Conservation (phyloP, 495 filamentous ascomycete species). For the Neurospora tetraspora region DNA sequence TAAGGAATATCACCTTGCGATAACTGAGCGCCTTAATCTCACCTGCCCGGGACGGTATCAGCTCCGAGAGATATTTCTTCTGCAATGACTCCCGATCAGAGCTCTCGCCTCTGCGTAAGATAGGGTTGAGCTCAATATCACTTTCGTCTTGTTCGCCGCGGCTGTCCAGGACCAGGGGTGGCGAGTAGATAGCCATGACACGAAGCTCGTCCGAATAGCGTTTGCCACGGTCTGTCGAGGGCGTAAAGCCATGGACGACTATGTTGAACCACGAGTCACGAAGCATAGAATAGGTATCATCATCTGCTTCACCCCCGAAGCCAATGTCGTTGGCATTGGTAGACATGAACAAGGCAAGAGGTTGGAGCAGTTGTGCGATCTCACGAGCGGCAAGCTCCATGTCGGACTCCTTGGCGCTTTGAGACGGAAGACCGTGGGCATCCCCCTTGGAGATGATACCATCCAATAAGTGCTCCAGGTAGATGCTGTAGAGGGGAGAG, state of each 20-base stretch:
- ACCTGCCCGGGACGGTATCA: conserved; percentile 62
- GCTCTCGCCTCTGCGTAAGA: conserved; percentile 71
- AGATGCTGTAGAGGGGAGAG: conserved; percentile 66
- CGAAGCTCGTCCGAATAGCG: conserved; percentile 62
- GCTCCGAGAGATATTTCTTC: conserved; percentile 59
- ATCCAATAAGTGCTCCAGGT: conserved; percentile 74
- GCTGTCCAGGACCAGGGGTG: conserved; percentile 72
- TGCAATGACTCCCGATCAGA: conserved; percentile 68
- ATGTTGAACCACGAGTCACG: conserved; percentile 98
- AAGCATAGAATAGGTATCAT: conserved; percentile 57
- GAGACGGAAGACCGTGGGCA: conserved; percentile 38
- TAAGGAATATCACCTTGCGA: conserved; percentile 81
- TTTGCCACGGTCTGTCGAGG: conserved; percentile 55
- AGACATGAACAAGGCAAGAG: conserved; percentile 67
- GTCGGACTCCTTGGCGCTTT: conserved; percentile 57
- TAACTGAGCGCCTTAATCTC: conserved; percentile 76
- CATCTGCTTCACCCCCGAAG: conserved; percentile 35
- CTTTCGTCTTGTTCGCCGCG: conserved; percentile 82
- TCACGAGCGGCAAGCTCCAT: conserved; percentile 70
- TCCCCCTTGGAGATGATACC: conserved; percentile 86
- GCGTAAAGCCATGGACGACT: conserved; percentile 81
- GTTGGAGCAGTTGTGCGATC: conserved; percentile 73
- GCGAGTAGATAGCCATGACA: conserved; percentile 74
- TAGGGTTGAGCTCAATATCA: conserved; percentile 89
- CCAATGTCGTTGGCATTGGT: conserved; percentile 39